A percentile compares a stretch with the other conserved stretches of the same genome.
Evolutionary conservation across 192 early-diverging fungal species (phyloP).

Genomic region (Backusella sp.): DNA sequence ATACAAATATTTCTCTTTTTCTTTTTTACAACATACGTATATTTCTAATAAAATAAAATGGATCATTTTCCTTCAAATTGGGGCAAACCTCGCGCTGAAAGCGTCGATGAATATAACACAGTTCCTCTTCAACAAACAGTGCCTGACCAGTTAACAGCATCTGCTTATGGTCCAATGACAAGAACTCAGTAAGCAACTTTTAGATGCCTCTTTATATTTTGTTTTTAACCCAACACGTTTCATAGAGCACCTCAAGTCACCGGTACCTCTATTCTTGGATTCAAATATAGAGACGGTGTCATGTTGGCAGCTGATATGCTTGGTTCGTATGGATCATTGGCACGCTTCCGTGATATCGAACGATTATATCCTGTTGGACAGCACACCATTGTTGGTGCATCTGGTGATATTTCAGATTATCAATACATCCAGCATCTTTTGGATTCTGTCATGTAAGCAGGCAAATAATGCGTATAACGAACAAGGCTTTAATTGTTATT

Average conservation of each 20-base stretch:
- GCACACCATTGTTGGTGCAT: conserved; percentile 84
- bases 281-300: conserved; percentile 96
- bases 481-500: conserved; percentile 2
- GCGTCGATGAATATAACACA: conserved; percentile 53
- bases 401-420: conserved; percentile 93
- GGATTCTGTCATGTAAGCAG: conserved; percentile 66
- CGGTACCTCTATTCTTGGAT: conserved; percentile 89
- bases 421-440: conserved; percentile 89
- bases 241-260: conserved; percentile 81
- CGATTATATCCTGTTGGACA: conserved; percentile 79
- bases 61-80: conserved; percentile 77
- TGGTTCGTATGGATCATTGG: conserved; percentile 90
- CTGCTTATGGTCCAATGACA: conserved; percentile 48
- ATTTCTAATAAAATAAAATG: conserved; percentile 40
- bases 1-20: background rate
- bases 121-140: conserved; percentile 51
- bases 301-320: conserved; percentile 96
- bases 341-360: conserved; percentile 89
- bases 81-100: conserved; percentile 69
- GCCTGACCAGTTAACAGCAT: conserved; percentile 46
- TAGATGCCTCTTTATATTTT: too few species aligned
- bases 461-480: background rate
- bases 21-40: background rate
- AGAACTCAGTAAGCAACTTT: conserved; percentile 53
- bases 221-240: background rate